A percentile compares a stretch with the other conserved stretches of the same genome.
Conservation (phyloP, 345 rosid genomes). For the Arabis hirsuta region DNA sequence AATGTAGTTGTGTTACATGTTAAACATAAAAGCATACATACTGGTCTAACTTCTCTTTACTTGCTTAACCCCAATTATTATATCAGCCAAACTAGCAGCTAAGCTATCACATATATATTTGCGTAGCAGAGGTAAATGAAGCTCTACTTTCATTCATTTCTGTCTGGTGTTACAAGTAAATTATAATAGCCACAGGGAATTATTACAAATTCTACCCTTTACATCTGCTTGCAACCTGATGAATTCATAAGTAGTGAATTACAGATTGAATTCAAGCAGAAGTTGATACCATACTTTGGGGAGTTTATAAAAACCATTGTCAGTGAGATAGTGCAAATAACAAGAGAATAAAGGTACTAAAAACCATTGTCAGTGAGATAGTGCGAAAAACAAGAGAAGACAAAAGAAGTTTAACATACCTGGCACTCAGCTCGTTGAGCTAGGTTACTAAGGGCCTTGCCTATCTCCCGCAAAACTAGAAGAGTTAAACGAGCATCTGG, state of each 20-base stretch:
- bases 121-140: not conserved
- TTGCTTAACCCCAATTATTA: not conserved
- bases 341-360: not conserved
- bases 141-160: not conserved
- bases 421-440: constrained; percentile 93
- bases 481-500: constrained; percentile 89
- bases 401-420: constrained; percentile 48
- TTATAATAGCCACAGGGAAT: not conserved
- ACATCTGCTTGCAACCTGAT: constrained; percentile 17
- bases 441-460: constrained; percentile 76
- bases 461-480: constrained; percentile 85
- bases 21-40: constrained; percentile 13
- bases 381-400: constrained; percentile 1
- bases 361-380: constrained; percentile 1
- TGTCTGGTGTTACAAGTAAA: not conserved
- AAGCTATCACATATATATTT: not conserved
- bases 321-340: not conserved
- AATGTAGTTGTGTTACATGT: constrained; percentile 29
- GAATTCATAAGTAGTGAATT: not conserved
- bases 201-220: constrained; percentile 1
- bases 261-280: constrained; percentile 7
- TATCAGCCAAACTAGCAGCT: constrained; percentile 16
- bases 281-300: not conserved
- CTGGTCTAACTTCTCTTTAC: constrained; percentile 15
- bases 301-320: constrained; percentile 1